These are phyloP conservation scores for Mycena sp. DNA, from an alignment of 1,284 basidiomycete species.

Conservation along the genomic window DNA sequence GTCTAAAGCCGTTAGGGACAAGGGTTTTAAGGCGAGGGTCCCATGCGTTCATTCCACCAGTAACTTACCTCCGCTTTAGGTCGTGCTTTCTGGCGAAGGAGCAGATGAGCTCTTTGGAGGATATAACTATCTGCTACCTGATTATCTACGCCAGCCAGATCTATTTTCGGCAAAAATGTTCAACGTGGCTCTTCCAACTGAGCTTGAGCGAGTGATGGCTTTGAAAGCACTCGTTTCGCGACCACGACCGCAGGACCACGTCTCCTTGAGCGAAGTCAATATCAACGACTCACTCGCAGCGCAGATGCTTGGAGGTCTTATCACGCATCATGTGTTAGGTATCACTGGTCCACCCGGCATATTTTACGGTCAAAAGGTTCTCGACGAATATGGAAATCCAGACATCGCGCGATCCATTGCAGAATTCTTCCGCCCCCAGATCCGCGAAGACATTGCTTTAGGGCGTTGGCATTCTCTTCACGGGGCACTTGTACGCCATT, in stretches of 20 bases:
- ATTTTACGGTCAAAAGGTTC: neutral
- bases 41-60: too few species aligned
- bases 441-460: slow-evolving; percentile 13
- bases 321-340: slow-evolving; percentile 14
- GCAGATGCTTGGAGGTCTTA: slow-evolving; percentile 14
- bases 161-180: slow-evolving; percentile 19
- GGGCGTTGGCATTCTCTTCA: slow-evolving; percentile 24
- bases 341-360: slow-evolving; percentile 14
- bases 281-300: neutral
- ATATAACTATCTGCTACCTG: slow-evolving; percentile 32
- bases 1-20: slow-evolving; percentile 30
- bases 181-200: slow-evolving; percentile 31
- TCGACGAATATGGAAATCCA: neutral
- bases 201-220: slow-evolving; percentile 22
- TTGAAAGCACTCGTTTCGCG: slow-evolving; percentile 10
- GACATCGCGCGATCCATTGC: slow-evolving; percentile 15
- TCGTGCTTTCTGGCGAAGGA: slow-evolving; percentile 39
- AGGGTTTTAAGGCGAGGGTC: slow-evolving; percentile 31
- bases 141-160: slow-evolving; percentile 37
- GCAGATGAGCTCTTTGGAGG: slow-evolving; percentile 39
- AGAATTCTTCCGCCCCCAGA: slow-evolving; percentile 19
- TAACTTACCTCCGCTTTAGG: slow-evolving; percentile 13
- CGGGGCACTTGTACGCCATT: slow-evolving; percentile 13
- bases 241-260: slow-evolving; percentile 18
- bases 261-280: slow-evolving; percentile 5